Evolutionary conservation across 148 eudicot genomes (phyloP), one percentile per base, ranked within the genome.

Genomic region (Rhododendron simsii): DNA sequence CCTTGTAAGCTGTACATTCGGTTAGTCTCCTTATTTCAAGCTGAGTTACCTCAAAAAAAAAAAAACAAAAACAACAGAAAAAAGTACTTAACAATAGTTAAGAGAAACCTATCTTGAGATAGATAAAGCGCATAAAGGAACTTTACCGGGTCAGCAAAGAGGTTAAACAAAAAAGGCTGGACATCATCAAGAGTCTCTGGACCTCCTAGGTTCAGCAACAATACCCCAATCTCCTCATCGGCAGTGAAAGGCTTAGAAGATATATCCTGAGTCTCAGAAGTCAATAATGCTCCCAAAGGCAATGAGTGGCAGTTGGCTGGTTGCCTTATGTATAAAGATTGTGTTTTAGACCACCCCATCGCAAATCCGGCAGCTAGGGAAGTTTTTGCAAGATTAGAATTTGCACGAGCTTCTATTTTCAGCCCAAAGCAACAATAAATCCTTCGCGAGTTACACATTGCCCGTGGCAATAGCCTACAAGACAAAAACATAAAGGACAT

Each of bases 121-220:
- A 44, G 55, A 80, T 26, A 78, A 67, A 44, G 48, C 23, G 41
- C 45, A 67, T 50, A 89, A 86, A 41, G 48, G 61, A 30, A 63
- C 84, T 88, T 85, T 93, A 97, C 99, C 93, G 99, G 99, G 87
- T 97, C 99, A 21, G 99, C 96, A 86, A 97, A 97, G 84, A 97
- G 98, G 89, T 97, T 97, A 86, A 94, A 97, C 90, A 97, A 89
- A 88, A 97, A 97, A 53, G 99, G 99, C 87, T 97, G 99, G 88
- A 97, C 98, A 85, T 97, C 99, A 53, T 97, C 96, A 87, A 97
- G 92, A 84, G 98, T 96, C 88, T 96, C 99, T 55, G 99, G 99
- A 77, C 99, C 99, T 86, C 99, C 99, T 89, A 96, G 99, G 90
- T 96, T 96, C 21, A 96, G 96, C 91, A 96, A 88, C 86, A 96